A percentile compares a stretch with the other conserved stretches of the same genome.
Conservation (phyloP, 441 rosid genomes). For the Corymbia citriodora region DNA sequence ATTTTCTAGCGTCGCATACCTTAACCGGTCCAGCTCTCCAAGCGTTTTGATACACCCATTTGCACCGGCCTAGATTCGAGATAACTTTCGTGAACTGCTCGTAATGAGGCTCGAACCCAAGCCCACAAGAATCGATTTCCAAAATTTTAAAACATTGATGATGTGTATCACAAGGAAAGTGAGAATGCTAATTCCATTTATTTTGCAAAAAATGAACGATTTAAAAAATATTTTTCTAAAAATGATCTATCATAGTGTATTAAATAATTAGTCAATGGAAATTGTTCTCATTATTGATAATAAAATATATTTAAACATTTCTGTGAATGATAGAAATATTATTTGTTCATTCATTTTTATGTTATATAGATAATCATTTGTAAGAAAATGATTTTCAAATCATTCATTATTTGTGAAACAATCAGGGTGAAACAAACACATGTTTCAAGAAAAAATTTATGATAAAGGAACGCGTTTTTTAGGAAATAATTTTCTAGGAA, state of each 20-base stretch:
- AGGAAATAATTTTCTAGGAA: neutral
- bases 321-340: neutral
- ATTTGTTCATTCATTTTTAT: neutral
- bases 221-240: too few relatives aligned
- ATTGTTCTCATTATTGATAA: neutral
- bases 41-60: neutral
- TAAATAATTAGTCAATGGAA: too few relatives aligned
- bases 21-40: too few relatives aligned
- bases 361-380: fast-evolving
- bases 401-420: neutral
- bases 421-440: too few relatives aligned
- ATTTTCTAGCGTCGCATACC: fast-evolving
- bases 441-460: neutral
- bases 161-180: neutral
- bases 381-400: neutral
- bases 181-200: too few relatives aligned
- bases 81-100: neutral
- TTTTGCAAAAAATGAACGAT: too few relatives aligned
- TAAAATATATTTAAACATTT: too few relatives aligned
- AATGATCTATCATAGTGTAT: neutral
- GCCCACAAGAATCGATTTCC: neutral
- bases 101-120: neutral
- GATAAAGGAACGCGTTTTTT: neutral
- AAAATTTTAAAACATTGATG: too few relatives aligned
- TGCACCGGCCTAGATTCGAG: fast-evolving